Conservation (phyloP, 2,329 filamentous ascomycete genomes). For the Scytalidium sp. region DNA sequence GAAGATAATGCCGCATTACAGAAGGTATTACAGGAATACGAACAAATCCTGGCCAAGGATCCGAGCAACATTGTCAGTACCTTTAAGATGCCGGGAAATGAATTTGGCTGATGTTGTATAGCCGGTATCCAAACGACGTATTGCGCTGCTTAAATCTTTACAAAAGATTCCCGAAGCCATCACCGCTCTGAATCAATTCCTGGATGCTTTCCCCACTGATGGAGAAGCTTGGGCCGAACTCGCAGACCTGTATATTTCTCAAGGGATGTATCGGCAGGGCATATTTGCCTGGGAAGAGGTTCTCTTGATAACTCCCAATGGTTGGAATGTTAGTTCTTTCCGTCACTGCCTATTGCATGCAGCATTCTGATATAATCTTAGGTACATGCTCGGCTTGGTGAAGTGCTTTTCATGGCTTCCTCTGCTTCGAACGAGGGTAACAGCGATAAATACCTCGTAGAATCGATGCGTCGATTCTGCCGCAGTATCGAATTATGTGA, state of each 20-base stretch:
- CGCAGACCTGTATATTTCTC: constrained; percentile 77
- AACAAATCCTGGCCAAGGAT: constrained; percentile 69
- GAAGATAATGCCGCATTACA: constrained; percentile 62
- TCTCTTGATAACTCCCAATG: constrained; percentile 79
- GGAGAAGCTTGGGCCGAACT: constrained; percentile 92
- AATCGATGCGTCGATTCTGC: constrained; percentile 81
- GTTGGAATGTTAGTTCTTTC: constrained; percentile 76
- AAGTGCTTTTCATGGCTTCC: constrained; percentile 72
- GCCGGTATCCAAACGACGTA: constrained; percentile 81
- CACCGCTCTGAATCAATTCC: constrained; percentile 66
- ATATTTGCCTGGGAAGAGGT: constrained; percentile 91
- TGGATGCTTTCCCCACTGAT: constrained; percentile 85
- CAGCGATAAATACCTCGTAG: constrained; percentile 54
- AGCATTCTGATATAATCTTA: constrained; percentile 38
- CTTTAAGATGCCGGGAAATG: constrained; percentile 2
- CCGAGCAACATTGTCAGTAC: constrained; percentile 73
- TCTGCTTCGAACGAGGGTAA: constrained; percentile 36
- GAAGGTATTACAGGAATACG: constrained; percentile 72
- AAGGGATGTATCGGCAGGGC: constrained; percentile 77
- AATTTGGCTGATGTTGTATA: constrained; percentile 37
- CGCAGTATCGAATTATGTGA: constrained; percentile 92
- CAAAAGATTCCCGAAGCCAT: constrained; percentile 71
- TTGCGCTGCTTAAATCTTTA: constrained; percentile 75
- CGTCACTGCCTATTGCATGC: neutral
- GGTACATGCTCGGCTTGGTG: constrained; percentile 85